Percentiles rank a stretch among this genome's conserved stretches.
Conservation (phyloP, 495 filamentous ascomycete genomes). For the Bacidia gigantensis region DNA sequence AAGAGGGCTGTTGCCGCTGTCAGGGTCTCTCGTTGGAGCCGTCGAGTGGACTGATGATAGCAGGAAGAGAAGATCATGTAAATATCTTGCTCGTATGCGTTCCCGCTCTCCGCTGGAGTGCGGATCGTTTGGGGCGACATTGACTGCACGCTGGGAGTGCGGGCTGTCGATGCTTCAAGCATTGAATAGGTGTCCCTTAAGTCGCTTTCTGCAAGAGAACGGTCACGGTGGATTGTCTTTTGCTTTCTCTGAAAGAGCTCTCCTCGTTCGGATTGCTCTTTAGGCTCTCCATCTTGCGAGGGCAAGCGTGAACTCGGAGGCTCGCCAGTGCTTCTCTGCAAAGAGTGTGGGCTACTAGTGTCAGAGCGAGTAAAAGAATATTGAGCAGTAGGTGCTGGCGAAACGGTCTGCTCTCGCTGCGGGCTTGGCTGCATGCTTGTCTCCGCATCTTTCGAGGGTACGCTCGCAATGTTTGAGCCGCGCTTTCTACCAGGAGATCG, state of each 20-base stretch:
- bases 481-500: background rate
- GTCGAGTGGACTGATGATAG: background rate
- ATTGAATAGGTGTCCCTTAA: background rate
- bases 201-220: background rate
- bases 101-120: background rate
- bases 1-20: background rate
- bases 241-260: background rate
- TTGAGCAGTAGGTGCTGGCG: background rate
- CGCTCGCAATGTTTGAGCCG: background rate
- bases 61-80: background rate
- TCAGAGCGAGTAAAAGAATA: background rate
- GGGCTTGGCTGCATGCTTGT: background rate
- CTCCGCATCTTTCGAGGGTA: background rate
- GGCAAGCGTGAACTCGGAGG: background rate
- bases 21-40: background rate
- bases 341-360: background rate
- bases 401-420: background rate
- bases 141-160: background rate
- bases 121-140: background rate
- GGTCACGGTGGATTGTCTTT: background rate
- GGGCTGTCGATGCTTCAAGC: background rate
- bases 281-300: background rate
- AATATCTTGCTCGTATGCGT: background rate
- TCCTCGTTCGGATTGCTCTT: background rate
- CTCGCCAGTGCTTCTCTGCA: background rate